phyloP scores from a whole-genome alignment of 225 moss, liverwort and hornwort genomes.

The Marchantia polymorpha region DNA sequence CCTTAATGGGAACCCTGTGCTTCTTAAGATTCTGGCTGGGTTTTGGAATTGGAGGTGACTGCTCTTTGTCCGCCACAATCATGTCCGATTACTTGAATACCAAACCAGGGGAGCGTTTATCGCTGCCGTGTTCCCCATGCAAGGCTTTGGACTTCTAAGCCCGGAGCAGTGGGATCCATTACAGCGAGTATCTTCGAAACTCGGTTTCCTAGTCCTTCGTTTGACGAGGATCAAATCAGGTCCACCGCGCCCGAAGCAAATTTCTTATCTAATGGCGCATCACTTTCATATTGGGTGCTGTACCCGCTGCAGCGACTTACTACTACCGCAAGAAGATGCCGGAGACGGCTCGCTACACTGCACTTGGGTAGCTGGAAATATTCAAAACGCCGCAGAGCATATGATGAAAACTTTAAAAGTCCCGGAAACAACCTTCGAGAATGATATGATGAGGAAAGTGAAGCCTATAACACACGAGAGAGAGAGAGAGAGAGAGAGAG shows the following conservation, averaged over 20 bases:
- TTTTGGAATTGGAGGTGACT: conserved; percentile 55
- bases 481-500: too few species aligned
- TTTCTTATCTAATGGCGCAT: conserved; percentile 14
- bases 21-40: conserved; percentile 36
- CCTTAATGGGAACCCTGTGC: conserved; percentile 7
- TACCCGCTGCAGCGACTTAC: conserved; percentile 7
- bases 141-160: conserved; percentile 27
- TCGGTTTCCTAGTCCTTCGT: not conserved
- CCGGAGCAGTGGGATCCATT: conserved; percentile 4
- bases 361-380: conserved; percentile 11
- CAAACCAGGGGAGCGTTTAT: conserved; percentile 58
- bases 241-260: conserved; percentile 9
- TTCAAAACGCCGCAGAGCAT: conserved; percentile 6
- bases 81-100: conserved; percentile 54
- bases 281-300: conserved; percentile 4
- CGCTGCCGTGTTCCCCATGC: conserved; percentile 59
- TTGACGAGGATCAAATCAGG: not conserved
- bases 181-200: not conserved
- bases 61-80: conserved; percentile 36
- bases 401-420: conserved; percentile 12
- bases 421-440: not conserved
- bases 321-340: conserved; percentile 23
- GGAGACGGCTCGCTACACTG: conserved; percentile 20
- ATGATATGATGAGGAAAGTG: not conserved
- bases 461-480: not conserved